phyloP scores from a whole-genome alignment of 768 basidiomycete genomes.

The Collybia sp. region DNA sequence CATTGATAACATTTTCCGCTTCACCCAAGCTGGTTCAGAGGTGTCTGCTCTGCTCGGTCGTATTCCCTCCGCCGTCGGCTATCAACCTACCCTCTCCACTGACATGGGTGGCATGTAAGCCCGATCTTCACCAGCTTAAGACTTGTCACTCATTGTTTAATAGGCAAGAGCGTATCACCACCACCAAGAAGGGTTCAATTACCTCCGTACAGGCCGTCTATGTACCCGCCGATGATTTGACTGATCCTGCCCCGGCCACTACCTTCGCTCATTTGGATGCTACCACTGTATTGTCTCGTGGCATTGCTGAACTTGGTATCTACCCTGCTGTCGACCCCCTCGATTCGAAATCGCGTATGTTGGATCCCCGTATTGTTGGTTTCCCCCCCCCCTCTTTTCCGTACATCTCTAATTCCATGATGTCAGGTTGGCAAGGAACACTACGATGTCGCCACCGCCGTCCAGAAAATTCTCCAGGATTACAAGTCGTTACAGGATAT shows the following conservation, averaged over 20 bases:
- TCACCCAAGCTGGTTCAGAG: constrained; percentile 99
- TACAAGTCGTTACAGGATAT: constrained; percentile 99
- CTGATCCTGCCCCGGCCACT: constrained; percentile 98
- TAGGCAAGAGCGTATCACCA: constrained; percentile 99
- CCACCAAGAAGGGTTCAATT: constrained; percentile 99
- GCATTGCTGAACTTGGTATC: constrained; percentile 98
- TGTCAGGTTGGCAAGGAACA: constrained; percentile 80
- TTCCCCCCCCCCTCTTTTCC: not conserved
- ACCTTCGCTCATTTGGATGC: constrained; percentile 99
- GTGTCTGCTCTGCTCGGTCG: constrained; percentile 99
- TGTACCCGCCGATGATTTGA: constrained; percentile 99
- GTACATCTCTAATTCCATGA: not conserved
- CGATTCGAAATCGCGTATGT: constrained; percentile 99
- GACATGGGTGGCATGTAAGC: constrained; percentile 99
- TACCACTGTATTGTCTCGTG: constrained; percentile 98
- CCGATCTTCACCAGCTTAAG: constrained; percentile 2
- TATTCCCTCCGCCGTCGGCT: constrained; percentile 99
- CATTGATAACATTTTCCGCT: constrained; percentile 99
- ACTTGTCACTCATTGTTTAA: constrained; percentile 3
- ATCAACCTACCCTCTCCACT: constrained; percentile 99
- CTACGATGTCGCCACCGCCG: constrained; percentile 94
- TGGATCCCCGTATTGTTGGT: constrained; percentile 96
- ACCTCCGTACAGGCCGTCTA: constrained; percentile 99
- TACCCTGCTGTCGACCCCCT: constrained; percentile 99
- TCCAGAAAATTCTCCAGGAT: constrained; percentile 96